Evolutionary conservation across 2,329 filamentous ascomycete species (phyloP).

Genomic region (Aciculosporium take): DNA sequence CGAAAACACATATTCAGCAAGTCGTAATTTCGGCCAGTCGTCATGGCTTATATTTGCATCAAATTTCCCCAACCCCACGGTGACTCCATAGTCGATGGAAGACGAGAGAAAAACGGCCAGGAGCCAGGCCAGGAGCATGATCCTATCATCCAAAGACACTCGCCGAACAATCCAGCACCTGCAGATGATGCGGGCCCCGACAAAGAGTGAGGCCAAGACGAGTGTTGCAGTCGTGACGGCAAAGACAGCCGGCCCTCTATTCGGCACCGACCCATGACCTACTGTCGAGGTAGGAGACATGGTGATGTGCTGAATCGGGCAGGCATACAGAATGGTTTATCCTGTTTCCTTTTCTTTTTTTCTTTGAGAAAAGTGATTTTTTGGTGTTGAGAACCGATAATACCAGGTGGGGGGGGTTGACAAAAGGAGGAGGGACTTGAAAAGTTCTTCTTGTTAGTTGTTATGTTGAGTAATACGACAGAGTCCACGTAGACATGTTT

Average conservation of each 20-base stretch:
- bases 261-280: slow-evolving; percentile 17
- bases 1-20: slow-evolving; percentile 49
- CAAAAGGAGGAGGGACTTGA: neutral
- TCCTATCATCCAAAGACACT: slow-evolving; percentile 63
- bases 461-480: neutral
- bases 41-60: slow-evolving; percentile 41
- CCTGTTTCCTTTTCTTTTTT: too few relatives aligned
- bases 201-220: slow-evolving; percentile 57
- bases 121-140: slow-evolving; percentile 67
- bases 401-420: neutral
- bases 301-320: neutral
- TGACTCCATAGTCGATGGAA: slow-evolving; percentile 48
- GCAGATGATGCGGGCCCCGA: slow-evolving; percentile 58
- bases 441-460: neutral
- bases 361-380: too few relatives aligned
- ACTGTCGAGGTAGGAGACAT: slow-evolving; percentile 7
- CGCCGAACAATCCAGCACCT: slow-evolving; percentile 58
- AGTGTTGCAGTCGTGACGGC: slow-evolving; percentile 57
- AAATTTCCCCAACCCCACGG: slow-evolving; percentile 53
- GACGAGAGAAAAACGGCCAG: slow-evolving; percentile 54
- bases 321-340: slow-evolving; percentile 3
- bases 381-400: neutral
- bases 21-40: slow-evolving; percentile 39
- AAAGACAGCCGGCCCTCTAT: slow-evolving; percentile 49
- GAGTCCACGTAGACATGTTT: slow-evolving; percentile 3